Evolutionary conservation across 2,329 filamentous ascomycete genomes (phyloP), one percentile per base, ranked within the genome.

Genomic region (Helicocarpus griseus): DNA sequence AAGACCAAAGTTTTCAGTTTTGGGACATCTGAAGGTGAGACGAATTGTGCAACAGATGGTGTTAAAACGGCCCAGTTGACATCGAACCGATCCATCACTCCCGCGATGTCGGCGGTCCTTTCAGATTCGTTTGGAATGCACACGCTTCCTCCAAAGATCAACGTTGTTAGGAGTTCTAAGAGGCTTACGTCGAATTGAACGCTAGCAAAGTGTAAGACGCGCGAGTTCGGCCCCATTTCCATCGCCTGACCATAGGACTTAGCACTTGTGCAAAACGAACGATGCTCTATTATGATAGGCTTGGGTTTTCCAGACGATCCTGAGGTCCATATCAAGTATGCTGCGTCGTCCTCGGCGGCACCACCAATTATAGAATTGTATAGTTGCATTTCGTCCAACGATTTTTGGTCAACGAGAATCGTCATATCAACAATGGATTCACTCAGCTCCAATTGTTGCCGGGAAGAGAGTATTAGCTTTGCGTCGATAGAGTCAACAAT

Each of bases 151-250:
- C 73, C 72, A 28, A 47, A 35, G 11, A 47, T 48, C 11, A 58
- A 46, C 7, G 53, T 46, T 3, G 40, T 50, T 8, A 94, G 93
- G 5, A 90, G 89, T 64, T 95, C 89, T 65, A 93, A 93, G 3
- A 94, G 82, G 0, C 86, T 91, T 2, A 94, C 88, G 66, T 95
- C 89, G 63, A 95, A 95, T 0, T 87, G 93, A 1, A 88, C 87
- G 4, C 87, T 83, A 2, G 89, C 89, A 64, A 94, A 94, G 63
- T 95, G 89, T 0, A 95, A 76, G 63, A 94, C 46, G 40, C 54
- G 40, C 5, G 47, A 44, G 2, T 28, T 39, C 6, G 65, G 55
- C 7, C 63, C 65, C 57, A 76, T 74, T 19, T 72, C 69, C 22
- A 77, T 69, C 4, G 67, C 66, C 2, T 70, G 61, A 2, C 67